These are phyloP conservation scores for Pyronema domesticum DNA, from an alignment of 495 filamentous ascomycete species.

Conservation along the genomic window DNA sequence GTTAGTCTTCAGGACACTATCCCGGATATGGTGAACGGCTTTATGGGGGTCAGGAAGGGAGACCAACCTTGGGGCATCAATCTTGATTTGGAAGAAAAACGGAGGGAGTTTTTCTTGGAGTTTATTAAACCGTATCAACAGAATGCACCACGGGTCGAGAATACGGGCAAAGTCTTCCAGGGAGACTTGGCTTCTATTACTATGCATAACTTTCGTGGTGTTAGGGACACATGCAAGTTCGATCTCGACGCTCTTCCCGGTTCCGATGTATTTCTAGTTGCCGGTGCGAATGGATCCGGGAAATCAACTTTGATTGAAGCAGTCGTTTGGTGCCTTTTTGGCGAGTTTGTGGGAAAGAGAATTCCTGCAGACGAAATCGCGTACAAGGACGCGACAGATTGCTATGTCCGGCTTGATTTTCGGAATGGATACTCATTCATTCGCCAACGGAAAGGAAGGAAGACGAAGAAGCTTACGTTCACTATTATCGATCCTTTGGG, in stretches of 20 bases:
- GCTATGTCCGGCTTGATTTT: neutral
- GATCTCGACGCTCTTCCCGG: neutral
- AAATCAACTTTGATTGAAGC: constrained; percentile 3
- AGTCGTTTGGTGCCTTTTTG: constrained; percentile 1
- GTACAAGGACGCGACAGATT: neutral
- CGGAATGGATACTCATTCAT: neutral
- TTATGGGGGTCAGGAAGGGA: neutral
- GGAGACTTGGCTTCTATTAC: neutral
- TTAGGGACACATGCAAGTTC: neutral
- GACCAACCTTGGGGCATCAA: neutral
- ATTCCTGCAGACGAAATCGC: neutral
- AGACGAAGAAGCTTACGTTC: neutral
- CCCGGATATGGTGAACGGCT: neutral
- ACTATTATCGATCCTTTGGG: neutral
- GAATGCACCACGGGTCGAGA: neutral
- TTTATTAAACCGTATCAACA: constrained; percentile 2
- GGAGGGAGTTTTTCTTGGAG: neutral
- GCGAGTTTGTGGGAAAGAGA: neutral
- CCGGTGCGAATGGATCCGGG: constrained; percentile 2
- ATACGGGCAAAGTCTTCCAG: neutral
- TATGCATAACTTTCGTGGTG: constrained; percentile 3
- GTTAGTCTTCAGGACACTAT: neutral
- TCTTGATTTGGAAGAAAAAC: neutral
- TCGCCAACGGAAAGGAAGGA: neutral
- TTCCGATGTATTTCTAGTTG: neutral